Conservation (phyloP, 2,329 filamentous ascomycete species). For the Phialophora macrospora region DNA sequence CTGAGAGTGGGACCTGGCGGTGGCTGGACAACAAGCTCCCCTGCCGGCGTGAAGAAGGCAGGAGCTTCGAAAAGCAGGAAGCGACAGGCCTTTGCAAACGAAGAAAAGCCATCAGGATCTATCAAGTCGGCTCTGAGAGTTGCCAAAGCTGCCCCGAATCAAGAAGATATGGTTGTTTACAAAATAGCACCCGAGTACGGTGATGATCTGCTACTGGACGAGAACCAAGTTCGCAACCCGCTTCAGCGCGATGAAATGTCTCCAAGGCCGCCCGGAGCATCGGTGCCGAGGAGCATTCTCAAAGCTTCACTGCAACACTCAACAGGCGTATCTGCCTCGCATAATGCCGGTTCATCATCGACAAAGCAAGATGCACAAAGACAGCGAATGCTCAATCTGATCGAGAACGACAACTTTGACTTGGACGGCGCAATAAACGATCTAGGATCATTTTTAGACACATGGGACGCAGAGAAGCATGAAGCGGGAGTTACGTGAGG, state of each 20-base stretch:
- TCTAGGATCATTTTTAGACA: constrained; percentile 53
- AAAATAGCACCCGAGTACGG: constrained; percentile 6
- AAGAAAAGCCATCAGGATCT: constrained; percentile 23
- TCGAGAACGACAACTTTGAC: constrained; percentile 45
- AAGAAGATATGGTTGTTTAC: constrained; percentile 2
- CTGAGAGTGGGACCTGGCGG: constrained; percentile 39
- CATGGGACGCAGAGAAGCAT: constrained; percentile 50
- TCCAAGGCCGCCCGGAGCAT: constrained; percentile 1
- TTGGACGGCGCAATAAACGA: constrained; percentile 53
- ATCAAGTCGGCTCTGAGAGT: constrained; percentile 37
- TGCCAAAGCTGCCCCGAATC: constrained; percentile 23
- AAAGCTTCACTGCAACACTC: constrained; percentile 25
- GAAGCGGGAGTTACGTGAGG: constrained; percentile 11
- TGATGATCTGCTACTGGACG: constrained; percentile 12
- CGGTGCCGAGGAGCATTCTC: constrained; percentile 22
- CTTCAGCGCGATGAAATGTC: background rate
- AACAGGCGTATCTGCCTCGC: constrained; percentile 12
- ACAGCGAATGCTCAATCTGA: constrained; percentile 31
- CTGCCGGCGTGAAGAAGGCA: constrained; percentile 17
- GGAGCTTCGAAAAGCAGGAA: constrained; percentile 37
- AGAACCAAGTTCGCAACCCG: background rate
- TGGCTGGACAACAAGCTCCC: constrained; percentile 3
- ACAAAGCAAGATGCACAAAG: constrained; percentile 42
- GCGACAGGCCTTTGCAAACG: constrained; percentile 34
- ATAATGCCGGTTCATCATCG: constrained; percentile 42